Conservation (phyloP, 2,329 filamentous ascomycete species). For the Pezicula radicicola region DNA sequence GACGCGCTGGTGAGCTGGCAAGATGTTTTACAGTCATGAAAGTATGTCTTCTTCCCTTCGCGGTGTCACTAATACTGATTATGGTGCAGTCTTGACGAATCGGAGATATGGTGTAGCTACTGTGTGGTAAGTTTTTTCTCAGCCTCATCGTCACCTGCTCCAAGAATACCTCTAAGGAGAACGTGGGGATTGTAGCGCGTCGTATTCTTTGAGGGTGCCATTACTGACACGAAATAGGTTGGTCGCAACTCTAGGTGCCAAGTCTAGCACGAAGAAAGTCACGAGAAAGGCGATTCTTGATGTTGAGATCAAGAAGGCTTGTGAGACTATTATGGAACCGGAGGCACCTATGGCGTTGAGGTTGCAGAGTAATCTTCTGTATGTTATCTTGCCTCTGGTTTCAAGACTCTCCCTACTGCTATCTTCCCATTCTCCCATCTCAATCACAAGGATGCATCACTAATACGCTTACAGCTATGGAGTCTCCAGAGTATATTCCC, state of each 20-base stretch:
- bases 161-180: background rate
- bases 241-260: constrained; percentile 80
- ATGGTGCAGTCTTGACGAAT: constrained; percentile 66
- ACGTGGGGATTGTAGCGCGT: background rate
- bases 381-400: constrained; percentile 21
- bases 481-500: constrained; percentile 77
- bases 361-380: constrained; percentile 85
- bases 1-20: constrained; percentile 8
- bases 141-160: background rate
- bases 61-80: constrained; percentile 32
- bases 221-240: constrained; percentile 57
- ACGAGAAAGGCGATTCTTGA: constrained; percentile 83
- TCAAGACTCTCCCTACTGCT: background rate
- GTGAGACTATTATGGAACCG: constrained; percentile 81
- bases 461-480: constrained; percentile 56
- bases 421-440: no score
- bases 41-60: constrained; percentile 50
- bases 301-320: constrained; percentile 84
- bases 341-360: constrained; percentile 86
- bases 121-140: constrained; percentile 66
- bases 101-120: constrained; percentile 91
- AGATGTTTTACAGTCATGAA: constrained; percentile 96
- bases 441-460: background rate
- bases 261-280: constrained; percentile 68
- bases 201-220: background rate